Evolutionary conservation across 768 basidiomycete species (phyloP).

Genomic region (Lactarius sanguifluus): DNA sequence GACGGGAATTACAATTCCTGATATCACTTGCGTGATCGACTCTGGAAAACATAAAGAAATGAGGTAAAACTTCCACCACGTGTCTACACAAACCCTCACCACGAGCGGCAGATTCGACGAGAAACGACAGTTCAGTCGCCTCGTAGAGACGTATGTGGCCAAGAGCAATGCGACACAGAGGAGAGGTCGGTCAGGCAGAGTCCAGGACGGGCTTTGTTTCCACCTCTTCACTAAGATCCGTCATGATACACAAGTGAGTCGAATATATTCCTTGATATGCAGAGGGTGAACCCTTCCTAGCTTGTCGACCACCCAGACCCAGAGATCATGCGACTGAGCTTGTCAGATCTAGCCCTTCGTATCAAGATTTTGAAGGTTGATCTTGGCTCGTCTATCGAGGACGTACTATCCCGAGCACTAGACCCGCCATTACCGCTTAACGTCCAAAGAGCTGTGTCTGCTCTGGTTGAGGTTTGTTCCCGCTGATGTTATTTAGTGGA

Average conservation of each 20-base stretch:
- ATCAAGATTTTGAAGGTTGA: constrained; percentile 94
- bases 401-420: constrained; percentile 81
- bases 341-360: constrained; percentile 87
- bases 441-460: constrained; percentile 84
- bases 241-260: constrained; percentile 71
- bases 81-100: constrained; percentile 19
- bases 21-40: constrained; percentile 96
- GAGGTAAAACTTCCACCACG: constrained; percentile 47
- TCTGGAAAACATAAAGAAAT: constrained; percentile 93
- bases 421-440: constrained; percentile 88
- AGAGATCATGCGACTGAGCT: constrained; percentile 91
- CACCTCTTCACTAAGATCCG: constrained; percentile 90
- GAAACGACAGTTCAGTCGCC: constrained; percentile 89
- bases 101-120: constrained; percentile 75
- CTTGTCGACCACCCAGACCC: constrained; percentile 89
- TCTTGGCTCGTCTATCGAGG: constrained; percentile 82
- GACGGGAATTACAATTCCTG: constrained; percentile 97
- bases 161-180: constrained; percentile 89
- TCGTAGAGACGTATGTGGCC: constrained; percentile 90
- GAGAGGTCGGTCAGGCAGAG: constrained; percentile 89
- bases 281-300: constrained; percentile 41
- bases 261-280: not conserved
- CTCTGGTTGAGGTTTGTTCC: constrained; percentile 76
- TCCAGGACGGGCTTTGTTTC: constrained; percentile 86
- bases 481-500: not conserved